phyloP scores from a whole-genome alignment of 2,329 filamentous ascomycete genomes.

The Cytospora chrysosperma region DNA sequence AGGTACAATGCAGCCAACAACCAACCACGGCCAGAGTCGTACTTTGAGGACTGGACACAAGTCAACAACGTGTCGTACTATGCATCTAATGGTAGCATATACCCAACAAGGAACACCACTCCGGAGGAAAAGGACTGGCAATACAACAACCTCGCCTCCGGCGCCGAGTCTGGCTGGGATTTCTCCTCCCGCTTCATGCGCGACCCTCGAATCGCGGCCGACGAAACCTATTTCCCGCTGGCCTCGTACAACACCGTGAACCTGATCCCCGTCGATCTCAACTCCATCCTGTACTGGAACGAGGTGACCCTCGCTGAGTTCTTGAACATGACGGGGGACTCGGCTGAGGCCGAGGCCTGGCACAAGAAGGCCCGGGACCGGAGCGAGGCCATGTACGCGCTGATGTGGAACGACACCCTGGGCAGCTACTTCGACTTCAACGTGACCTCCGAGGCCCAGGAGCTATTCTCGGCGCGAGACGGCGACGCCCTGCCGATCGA shows the following conservation, averaged over 20 bases:
- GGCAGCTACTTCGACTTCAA: constrained; percentile 70
- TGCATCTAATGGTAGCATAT: constrained; percentile 56
- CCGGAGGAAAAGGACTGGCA: constrained; percentile 45
- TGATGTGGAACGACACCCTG: constrained; percentile 64
- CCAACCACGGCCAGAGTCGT: constrained; percentile 66
- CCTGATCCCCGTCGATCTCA: constrained; percentile 64
- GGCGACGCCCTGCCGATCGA: constrained; percentile 44
- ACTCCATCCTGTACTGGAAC: constrained; percentile 66
- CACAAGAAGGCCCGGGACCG: constrained; percentile 48
- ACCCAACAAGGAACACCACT: constrained; percentile 54
- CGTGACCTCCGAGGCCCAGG: constrained; percentile 55
- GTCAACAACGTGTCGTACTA: constrained; percentile 67
- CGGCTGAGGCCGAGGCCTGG: constrained; percentile 45
- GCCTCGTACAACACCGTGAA: constrained; percentile 60
- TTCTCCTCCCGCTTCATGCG: constrained; percentile 60
- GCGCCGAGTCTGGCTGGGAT: constrained; percentile 67
- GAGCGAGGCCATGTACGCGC: constrained; percentile 59
- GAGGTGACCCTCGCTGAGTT: constrained; percentile 59
- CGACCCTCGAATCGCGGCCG: constrained; percentile 56
- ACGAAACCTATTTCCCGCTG: constrained; percentile 63
- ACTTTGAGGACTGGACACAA: constrained; percentile 62
- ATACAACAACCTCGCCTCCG: constrained; percentile 63
- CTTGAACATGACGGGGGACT: constrained; percentile 46
- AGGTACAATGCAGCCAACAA: constrained; percentile 62
- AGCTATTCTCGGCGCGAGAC: constrained; percentile 53